Percentiles rank a stretch among this genome's conserved stretches.
These are phyloP conservation scores for Testicularia cyperi DNA, from an alignment of 1,284 basidiomycete species.

Conservation along the genomic window DNA sequence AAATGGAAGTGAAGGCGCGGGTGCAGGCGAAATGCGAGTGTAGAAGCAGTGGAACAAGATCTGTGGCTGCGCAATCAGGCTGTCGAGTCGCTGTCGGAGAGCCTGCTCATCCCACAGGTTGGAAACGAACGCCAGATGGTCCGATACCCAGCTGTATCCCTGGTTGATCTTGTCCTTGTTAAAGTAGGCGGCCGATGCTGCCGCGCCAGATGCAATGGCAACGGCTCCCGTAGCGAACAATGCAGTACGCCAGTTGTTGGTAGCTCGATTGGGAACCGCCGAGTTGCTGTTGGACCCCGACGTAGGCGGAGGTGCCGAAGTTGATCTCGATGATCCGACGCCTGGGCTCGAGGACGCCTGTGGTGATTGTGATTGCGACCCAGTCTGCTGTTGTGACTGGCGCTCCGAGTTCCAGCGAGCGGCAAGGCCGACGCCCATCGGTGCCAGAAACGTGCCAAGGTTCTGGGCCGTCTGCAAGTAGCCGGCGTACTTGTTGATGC, in stretches of 20 bases:
- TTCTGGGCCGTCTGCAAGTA: slow-evolving; percentile 71
- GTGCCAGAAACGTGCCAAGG: slow-evolving; percentile 62
- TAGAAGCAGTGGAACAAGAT: slow-evolving; percentile 63
- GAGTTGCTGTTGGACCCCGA: slow-evolving; percentile 1
- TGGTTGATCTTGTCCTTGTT: slow-evolving; percentile 66
- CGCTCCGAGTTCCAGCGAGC: slow-evolving; percentile 56
- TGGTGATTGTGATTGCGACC: not conserved
- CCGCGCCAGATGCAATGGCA: slow-evolving; percentile 74
- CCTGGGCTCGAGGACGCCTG: not conserved
- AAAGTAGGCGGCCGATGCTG: slow-evolving; percentile 68
- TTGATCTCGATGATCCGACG: not conserved
- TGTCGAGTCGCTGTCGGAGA: slow-evolving; percentile 65
- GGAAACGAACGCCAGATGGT: slow-evolving; percentile 87
- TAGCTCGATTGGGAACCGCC: not conserved
- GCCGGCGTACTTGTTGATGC: slow-evolving; percentile 73
- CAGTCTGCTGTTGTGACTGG: slow-evolving; percentile 9
- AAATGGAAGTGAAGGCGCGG: slow-evolving; percentile 5
- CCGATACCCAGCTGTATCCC: slow-evolving; percentile 68
- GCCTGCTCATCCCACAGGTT: slow-evolving; percentile 79
- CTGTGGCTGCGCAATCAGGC: slow-evolving; percentile 23
- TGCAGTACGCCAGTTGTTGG: slow-evolving; percentile 18
- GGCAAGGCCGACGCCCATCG: slow-evolving; percentile 64
- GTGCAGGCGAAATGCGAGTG: slow-evolving; percentile 47
- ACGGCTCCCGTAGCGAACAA: slow-evolving; percentile 65
- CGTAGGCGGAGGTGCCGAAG: slow-evolving; percentile 1